phyloP scores from a whole-genome alignment of 176 grass and related monocot genomes.

The Triticum dicoccoides region DNA sequence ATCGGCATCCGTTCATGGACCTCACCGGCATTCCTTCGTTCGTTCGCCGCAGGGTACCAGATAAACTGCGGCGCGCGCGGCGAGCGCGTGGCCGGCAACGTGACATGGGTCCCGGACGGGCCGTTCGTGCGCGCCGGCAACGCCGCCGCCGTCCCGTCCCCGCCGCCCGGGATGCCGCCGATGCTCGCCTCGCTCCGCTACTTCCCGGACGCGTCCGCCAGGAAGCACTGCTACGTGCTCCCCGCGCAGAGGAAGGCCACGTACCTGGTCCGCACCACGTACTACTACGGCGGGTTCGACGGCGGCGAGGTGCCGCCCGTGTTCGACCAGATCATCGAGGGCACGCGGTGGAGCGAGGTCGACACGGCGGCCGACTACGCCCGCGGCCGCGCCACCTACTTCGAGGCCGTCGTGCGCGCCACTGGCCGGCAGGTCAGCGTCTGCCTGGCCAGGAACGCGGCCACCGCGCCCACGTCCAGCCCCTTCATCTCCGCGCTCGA shows the following conservation, averaged over 20 bases:
- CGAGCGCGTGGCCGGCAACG: slow-evolving; percentile 12
- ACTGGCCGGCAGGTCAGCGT: slow-evolving; percentile 50
- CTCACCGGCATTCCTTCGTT: neutral
- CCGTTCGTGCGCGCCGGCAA: slow-evolving; percentile 51
- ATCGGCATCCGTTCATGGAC: neutral
- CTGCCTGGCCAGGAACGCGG: slow-evolving; percentile 61
- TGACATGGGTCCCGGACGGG: slow-evolving; percentile 58
- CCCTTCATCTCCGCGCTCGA: slow-evolving; percentile 93
- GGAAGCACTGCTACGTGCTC: slow-evolving; percentile 77
- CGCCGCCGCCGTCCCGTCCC: neutral
- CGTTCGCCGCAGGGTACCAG: slow-evolving; percentile 34
- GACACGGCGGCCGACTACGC: slow-evolving; percentile 57
- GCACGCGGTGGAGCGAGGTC: slow-evolving; percentile 73
- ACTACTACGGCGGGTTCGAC: slow-evolving; percentile 87
- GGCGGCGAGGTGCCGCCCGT: slow-evolving; percentile 48
- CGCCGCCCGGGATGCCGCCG: neutral
- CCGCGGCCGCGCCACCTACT: slow-evolving; percentile 62
- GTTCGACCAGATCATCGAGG: slow-evolving; percentile 80
- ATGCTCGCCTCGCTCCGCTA: slow-evolving; percentile 60
- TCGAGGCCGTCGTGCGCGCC: slow-evolving; percentile 54
- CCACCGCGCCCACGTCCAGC: slow-evolving; percentile 51
- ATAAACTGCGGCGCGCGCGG: slow-evolving; percentile 67
- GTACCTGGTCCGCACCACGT: slow-evolving; percentile 77
- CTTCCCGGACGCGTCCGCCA: slow-evolving; percentile 55
- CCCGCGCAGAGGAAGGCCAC: slow-evolving; percentile 31